Conservation (phyloP, 2,329 filamentous ascomycete species). For the Stemphylium lycopersici region DNA sequence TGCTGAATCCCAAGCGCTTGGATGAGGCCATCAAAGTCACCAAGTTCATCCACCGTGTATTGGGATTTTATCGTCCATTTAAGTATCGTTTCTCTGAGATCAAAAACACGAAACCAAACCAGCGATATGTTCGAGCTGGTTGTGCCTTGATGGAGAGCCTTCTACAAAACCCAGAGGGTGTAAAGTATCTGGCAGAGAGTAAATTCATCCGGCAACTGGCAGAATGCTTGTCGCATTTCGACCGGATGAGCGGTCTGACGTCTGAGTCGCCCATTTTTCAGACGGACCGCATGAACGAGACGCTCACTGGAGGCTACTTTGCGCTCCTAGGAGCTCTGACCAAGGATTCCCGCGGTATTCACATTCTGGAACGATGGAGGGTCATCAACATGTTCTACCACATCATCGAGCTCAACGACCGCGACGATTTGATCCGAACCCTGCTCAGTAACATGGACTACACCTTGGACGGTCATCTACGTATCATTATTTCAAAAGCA, state of each 20-base stretch:
- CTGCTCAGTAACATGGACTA: constrained; percentile 94
- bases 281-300: constrained; percentile 80
- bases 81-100: constrained; percentile 94
- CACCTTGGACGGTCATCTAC: constrained; percentile 79
- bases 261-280: constrained; percentile 91
- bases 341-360: constrained; percentile 78
- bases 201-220: constrained; percentile 93
- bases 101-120: constrained; percentile 87
- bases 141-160: constrained; percentile 87
- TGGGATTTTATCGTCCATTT: constrained; percentile 95
- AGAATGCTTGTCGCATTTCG: constrained; percentile 93
- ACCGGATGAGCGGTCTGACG: constrained; percentile 75
- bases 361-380: constrained; percentile 93
- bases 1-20: constrained; percentile 87
- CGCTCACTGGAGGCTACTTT: constrained; percentile 91
- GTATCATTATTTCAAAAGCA: constrained; percentile 91
- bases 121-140: constrained; percentile 89
- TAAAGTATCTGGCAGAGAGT: constrained; percentile 85
- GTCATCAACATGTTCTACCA: constrained; percentile 99
- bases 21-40: constrained; percentile 94
- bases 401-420: constrained; percentile 88
- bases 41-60: constrained; percentile 92
- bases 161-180: constrained; percentile 82
- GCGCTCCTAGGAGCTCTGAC: constrained; percentile 88
- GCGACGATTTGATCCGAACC: constrained; percentile 88